Percentiles rank a stretch among this genome's conserved stretches.
These are phyloP conservation scores for Fagus crenata DNA, from an alignment of 306 rosid species.

Conservation along the genomic window DNA sequence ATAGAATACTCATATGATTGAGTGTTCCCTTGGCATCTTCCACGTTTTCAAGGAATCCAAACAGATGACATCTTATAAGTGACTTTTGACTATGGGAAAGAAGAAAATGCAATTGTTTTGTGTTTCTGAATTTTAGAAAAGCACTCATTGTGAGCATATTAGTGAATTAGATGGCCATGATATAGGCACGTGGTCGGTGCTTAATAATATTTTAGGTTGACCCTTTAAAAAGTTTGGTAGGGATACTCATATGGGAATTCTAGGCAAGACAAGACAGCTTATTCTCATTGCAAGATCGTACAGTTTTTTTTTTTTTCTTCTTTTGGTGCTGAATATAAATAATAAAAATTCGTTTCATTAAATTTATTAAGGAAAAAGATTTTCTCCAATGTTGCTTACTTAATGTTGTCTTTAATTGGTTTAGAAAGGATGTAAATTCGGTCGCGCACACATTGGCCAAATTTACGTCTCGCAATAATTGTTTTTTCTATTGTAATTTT, in stretches of 20 bases:
- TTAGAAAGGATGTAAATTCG: neutral
- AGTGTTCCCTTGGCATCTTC: slow-evolving; percentile 31
- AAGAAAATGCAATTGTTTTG: neutral
- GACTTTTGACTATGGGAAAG: slow-evolving; percentile 21
- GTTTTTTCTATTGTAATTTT: too few relatives aligned
- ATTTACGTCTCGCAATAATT: too few relatives aligned
- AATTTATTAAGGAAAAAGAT: too few relatives aligned
- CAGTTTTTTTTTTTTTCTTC: neutral
- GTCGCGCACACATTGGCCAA: neutral
- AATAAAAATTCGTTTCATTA: neutral
- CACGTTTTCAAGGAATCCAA: slow-evolving; percentile 34
- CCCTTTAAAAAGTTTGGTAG: slow-evolving; percentile 8
- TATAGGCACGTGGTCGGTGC: slow-evolving; percentile 15
- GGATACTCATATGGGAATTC: slow-evolving; percentile 3
- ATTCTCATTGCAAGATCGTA: neutral
- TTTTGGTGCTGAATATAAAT: too few relatives aligned
- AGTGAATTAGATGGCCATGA: neutral
- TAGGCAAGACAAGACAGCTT: slow-evolving; percentile 12
- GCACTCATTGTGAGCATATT: neutral
- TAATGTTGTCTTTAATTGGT: too few relatives aligned
- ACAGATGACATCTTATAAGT: slow-evolving; percentile 13
- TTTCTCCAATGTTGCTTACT: too few relatives aligned
- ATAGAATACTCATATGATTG: slow-evolving; percentile 23
- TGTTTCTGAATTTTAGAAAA: neutral
- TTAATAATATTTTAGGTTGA: slow-evolving; percentile 8